These are phyloP conservation scores for Nephelium lappaceum DNA, from an alignment of 345 rosid species.

Conservation along the genomic window DNA sequence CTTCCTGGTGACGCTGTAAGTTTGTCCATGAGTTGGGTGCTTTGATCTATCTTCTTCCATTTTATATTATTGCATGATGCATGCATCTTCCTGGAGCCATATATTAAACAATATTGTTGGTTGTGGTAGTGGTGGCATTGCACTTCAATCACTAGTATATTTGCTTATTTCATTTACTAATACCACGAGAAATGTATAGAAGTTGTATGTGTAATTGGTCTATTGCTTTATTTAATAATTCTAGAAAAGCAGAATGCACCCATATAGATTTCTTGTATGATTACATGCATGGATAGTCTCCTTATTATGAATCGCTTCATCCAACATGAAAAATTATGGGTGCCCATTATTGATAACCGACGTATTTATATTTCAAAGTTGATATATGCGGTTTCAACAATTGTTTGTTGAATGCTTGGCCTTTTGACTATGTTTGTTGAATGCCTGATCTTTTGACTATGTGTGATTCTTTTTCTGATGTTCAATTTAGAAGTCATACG, in stretches of 20 bases:
- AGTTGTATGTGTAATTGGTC: neutral
- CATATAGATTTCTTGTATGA: neutral
- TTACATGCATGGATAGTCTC: neutral
- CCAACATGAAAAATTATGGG: neutral
- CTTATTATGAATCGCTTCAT: neutral
- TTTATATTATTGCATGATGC: neutral
- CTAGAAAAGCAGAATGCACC: neutral
- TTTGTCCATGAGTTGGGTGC: conserved; percentile 14
- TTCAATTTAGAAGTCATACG: neutral
- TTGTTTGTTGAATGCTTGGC: too few relatives aligned
- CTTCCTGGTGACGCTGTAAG: conserved; percentile 87
- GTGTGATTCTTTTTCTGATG: neutral
- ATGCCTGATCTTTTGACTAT: neutral
- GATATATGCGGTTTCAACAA: neutral
- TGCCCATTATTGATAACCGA: neutral
- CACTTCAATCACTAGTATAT: neutral
- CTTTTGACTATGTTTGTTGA: conserved; percentile 10
- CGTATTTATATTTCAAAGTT: neutral
- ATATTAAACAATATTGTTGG: neutral
- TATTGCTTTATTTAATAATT: neutral
- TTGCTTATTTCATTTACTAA: neutral
- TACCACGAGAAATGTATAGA: neutral
- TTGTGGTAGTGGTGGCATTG: neutral
- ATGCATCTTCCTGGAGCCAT: neutral
- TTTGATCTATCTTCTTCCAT: neutral